Base-by-base conservation (phyloP, 306 rosid species). In the Potentilla sterilis region DNA sequence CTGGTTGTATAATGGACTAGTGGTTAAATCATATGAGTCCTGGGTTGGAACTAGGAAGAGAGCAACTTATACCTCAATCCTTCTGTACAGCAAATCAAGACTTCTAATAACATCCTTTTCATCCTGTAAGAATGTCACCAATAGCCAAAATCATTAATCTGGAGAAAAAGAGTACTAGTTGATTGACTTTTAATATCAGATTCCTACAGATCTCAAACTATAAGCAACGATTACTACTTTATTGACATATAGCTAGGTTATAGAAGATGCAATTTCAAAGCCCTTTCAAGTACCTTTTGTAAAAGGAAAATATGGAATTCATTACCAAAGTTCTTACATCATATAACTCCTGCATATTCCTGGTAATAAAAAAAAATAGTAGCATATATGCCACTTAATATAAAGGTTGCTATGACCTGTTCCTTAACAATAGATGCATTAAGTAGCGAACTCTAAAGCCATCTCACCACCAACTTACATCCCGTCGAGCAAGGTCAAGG, bases 401-500 rank as follows among this genome's bases (percentile, higher is more conserved):
- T n/a, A 74, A 69, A 38, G 35, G 69, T 34, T 49, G 18, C 21
- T 22, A 12, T 16, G 48, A 5, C 32, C 70, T 12, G 70, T 22
- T 37, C 35, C 40, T 38, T 12, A 46, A 48, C 42, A 47, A 15
- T 10, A 59, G 46, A 35, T 37, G 3, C 44, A 44, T 19, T 6
- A 40, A 24, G 35, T 14, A 14, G 15, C 4, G 18, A 54, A 63
- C 35, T 15, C 6, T 46, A 61, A 28, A 73, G 76, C 80, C 9
- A 64, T 55, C 75, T 77, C 74, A 73, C 43, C 32, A 70, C n/a
- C 57, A 82, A 86, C 97, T 86, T 80, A 95, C 97, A 84, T 95
- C 98, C 77, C 86, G 96, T 7, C 93, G 92, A n/a, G 98, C 97
- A 48, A 95, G 94, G 82, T 95, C 97, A 75, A 90, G 97, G 72